Conservation (phyloP, 1,139 yeast genomes). For the Blastobotrys serpentis region DNA sequence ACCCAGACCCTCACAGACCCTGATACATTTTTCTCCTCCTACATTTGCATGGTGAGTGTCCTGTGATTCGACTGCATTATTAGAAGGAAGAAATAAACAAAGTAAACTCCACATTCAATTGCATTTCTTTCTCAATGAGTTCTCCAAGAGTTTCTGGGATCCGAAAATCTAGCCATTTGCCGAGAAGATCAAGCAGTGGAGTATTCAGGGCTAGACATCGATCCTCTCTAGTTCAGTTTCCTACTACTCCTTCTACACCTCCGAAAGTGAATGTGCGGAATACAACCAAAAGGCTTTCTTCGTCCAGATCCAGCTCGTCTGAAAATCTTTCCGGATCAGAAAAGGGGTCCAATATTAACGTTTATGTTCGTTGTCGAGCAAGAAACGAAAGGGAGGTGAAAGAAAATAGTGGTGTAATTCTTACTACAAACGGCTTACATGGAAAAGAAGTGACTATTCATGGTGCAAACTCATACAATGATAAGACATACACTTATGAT, state of each 20-base stretch:
- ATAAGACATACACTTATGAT: conserved; percentile 60
- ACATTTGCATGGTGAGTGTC: too few relatives aligned
- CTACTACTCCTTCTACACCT: not conserved
- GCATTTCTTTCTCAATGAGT: conserved; percentile 3
- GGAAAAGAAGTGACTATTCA: conserved; percentile 35
- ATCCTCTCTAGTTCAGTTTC: not conserved
- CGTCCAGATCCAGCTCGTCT: not conserved
- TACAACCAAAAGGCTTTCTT: not conserved
- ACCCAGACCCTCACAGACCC: not conserved
- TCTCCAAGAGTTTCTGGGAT: not conserved
- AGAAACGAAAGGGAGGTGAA: conserved; percentile 61
- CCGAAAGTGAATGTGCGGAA: not conserved
- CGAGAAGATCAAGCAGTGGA: conserved; percentile 4
- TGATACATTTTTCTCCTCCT: not conserved
- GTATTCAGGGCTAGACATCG: not conserved
- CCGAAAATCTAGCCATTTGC: not conserved
- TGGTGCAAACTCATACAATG: conserved; percentile 29
- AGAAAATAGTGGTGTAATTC: conserved; percentile 65
- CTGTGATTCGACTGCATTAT: too few relatives aligned
- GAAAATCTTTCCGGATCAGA: not conserved
- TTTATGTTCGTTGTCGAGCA: conserved; percentile 76
- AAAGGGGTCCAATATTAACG: conserved; percentile 52
- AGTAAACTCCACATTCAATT: not conserved
- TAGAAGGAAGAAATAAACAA: not conserved
- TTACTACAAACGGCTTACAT: conserved; percentile 33